These are phyloP conservation scores for Ophiocordyceps camponoti-floridani DNA, from an alignment of 2,329 filamentous ascomycete species.

Conservation along the genomic window DNA sequence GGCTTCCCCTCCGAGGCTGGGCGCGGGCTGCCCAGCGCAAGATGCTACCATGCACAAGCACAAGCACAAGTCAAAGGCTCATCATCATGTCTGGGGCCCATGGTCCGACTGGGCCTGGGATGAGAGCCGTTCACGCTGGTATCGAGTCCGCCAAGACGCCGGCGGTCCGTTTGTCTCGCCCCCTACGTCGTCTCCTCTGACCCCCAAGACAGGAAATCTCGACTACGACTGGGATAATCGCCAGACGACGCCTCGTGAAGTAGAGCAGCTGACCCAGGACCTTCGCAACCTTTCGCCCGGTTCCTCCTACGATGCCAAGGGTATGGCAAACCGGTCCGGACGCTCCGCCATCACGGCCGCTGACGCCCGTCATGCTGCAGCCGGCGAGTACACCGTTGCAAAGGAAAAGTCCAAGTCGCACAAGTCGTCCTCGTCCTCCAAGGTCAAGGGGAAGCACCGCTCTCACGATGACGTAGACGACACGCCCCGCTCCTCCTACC, in stretches of 20 bases:
- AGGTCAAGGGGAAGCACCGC: slow-evolving; percentile 4
- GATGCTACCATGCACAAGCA: slow-evolving; percentile 13
- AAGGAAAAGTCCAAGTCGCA: slow-evolving; percentile 2
- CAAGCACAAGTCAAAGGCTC: slow-evolving; percentile 10
- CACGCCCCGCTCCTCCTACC: background rate
- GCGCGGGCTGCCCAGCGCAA: slow-evolving; percentile 4
- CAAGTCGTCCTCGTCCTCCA: slow-evolving; percentile 1
- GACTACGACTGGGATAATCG: slow-evolving; percentile 6
- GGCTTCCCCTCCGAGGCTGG: background rate
- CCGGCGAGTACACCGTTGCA: slow-evolving; percentile 2
- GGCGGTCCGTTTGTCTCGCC: slow-evolving; percentile 5
- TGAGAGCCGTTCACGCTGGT: slow-evolving; percentile 4
- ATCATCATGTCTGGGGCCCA: slow-evolving; percentile 9
- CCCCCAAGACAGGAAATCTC: slow-evolving; percentile 3
- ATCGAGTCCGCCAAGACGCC: slow-evolving; percentile 10
- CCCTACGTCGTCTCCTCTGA: background rate
- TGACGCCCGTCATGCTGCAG: background rate
- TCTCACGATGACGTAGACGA: slow-evolving; percentile 1
- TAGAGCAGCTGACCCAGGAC: slow-evolving; percentile 2
- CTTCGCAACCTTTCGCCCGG: slow-evolving; percentile 3
- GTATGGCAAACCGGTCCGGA: background rate
- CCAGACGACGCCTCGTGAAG: slow-evolving; percentile 1
- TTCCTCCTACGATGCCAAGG: slow-evolving; percentile 1
- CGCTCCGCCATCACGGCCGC: background rate
- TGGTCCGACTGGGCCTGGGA: slow-evolving; percentile 12